These are phyloP conservation scores for Nannochloropsis salina DNA, from an alignment of 108 stramenopile species.

Conservation along the genomic window DNA sequence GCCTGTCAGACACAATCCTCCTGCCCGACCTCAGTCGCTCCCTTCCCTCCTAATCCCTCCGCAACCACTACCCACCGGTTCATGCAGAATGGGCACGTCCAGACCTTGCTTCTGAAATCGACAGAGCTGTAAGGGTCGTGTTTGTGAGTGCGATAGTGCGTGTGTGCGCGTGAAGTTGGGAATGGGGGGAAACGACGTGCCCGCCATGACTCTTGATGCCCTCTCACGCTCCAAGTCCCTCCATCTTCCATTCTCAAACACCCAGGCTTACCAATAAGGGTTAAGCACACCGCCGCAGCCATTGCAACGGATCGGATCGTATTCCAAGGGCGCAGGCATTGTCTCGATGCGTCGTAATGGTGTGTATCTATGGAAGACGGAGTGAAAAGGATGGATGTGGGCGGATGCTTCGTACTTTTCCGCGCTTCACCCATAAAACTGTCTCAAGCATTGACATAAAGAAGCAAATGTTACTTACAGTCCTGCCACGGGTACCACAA, in stretches of 20 bases:
- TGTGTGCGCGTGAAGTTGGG: background rate
- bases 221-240: background rate
- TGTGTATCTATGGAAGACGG: conserved; percentile 61
- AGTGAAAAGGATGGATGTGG: background rate
- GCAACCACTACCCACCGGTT: conserved; percentile 24
- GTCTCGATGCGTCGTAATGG: conserved; percentile 76
- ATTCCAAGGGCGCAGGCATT: conserved; percentile 78
- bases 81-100: conserved; percentile 97
- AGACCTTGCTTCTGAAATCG: conserved; percentile 91
- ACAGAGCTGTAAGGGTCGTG: conserved; percentile 44
- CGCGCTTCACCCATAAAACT: background rate
- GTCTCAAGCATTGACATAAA: background rate
- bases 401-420: too few relatives aligned
- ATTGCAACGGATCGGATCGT: conserved; percentile 95
- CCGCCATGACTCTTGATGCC: background rate
- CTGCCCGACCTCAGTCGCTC: background rate
- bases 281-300: conserved; percentile 93
- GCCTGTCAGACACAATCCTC: background rate
- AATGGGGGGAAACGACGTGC: background rate
- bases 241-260: background rate
- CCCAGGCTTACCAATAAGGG: conserved; percentile 77
- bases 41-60: background rate
- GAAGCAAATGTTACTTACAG: conserved; percentile 52
- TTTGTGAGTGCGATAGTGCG: background rate
- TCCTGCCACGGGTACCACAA: conserved; percentile 91